These are phyloP conservation scores for Colletotrichum simmondsii DNA, from an alignment of 2,329 filamentous ascomycete genomes.

Conservation along the genomic window DNA sequence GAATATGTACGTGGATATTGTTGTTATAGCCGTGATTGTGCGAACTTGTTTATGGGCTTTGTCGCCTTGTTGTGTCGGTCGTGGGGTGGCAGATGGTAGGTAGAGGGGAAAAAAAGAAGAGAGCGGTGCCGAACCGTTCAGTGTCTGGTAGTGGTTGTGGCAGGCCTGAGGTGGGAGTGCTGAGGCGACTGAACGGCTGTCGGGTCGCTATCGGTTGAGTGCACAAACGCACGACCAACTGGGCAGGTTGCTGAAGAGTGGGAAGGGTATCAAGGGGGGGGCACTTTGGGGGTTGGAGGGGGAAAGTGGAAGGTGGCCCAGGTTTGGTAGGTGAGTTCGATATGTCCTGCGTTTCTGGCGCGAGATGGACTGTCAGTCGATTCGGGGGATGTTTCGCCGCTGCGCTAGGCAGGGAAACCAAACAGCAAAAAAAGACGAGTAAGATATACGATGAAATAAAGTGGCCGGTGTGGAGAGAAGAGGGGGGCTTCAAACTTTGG, in stretches of 20 bases:
- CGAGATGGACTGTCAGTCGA: conserved; percentile 20
- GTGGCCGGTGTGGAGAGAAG: conserved; percentile 8
- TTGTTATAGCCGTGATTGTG: background rate
- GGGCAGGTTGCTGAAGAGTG: conserved; percentile 38
- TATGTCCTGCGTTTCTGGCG: conserved; percentile 18
- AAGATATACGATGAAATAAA: background rate
- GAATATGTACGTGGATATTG: background rate
- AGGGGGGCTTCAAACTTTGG: conserved; percentile 14
- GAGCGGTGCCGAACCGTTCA: background rate
- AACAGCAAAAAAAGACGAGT: background rate
- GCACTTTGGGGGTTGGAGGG: conserved; percentile 9
- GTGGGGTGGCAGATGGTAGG: conserved; percentile 1
- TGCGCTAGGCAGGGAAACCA: background rate
- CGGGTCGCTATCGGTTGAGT: conserved; percentile 34
- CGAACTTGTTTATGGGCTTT: background rate
- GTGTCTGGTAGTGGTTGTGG: background rate
- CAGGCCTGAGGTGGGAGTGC: background rate
- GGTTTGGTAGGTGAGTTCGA: conserved; percentile 11
- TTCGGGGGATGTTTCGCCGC: conserved; percentile 21
- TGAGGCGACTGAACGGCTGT: conserved; percentile 35
- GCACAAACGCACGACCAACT: conserved; percentile 24
- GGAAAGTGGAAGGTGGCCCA: conserved; percentile 28
- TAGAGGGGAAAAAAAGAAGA: background rate
- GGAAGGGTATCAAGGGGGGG: conserved; percentile 8
- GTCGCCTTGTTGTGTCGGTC: conserved; percentile 19